phyloP scores from a whole-genome alignment of 352 stramenopile genomes.

The Pythium apleroticum region DNA sequence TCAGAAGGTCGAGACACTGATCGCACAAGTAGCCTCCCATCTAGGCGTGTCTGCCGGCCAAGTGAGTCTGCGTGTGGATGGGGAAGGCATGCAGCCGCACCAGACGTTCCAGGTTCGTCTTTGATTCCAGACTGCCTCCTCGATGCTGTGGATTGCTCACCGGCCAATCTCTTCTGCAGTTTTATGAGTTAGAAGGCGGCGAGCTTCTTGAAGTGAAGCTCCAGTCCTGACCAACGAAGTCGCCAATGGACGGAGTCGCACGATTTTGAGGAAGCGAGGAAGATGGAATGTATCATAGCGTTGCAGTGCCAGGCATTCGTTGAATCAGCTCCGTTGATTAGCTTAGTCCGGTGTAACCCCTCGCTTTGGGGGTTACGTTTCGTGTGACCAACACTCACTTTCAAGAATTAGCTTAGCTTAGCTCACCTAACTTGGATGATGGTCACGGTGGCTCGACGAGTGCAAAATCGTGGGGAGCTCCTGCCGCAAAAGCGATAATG shows the following conservation, averaged over 20 bases:
- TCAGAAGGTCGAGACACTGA: constrained; percentile 42
- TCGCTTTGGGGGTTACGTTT: background rate
- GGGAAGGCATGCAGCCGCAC: constrained; percentile 42
- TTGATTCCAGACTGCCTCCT: background rate
- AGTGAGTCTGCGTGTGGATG: constrained; percentile 52
- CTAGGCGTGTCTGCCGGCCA: constrained; percentile 26
- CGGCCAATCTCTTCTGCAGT: constrained; percentile 27
- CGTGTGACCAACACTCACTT: background rate
- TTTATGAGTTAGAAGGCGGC: constrained; percentile 67
- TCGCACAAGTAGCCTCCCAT: constrained; percentile 32
- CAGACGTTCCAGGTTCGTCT: constrained; percentile 47
- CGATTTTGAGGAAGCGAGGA: background rate
- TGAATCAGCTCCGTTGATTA: background rate
- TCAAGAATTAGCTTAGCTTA: background rate
- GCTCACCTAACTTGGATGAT: background rate
- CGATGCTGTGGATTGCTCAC: background rate
- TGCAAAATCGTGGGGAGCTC: background rate
- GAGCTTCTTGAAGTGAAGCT: constrained; percentile 61
- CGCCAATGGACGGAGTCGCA: background rate
- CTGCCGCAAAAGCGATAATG: background rate
- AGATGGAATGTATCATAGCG: constrained; percentile 3
- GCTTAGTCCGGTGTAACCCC: background rate
- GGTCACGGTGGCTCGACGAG: background rate
- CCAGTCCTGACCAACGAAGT: background rate
- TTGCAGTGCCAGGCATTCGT: background rate